A percentile compares a stretch with the other conserved stretches of the same genome.
These are phyloP conservation scores for Kodamaea sagamina DNA, from an alignment of 805 yeast species.

Conservation along the genomic window DNA sequence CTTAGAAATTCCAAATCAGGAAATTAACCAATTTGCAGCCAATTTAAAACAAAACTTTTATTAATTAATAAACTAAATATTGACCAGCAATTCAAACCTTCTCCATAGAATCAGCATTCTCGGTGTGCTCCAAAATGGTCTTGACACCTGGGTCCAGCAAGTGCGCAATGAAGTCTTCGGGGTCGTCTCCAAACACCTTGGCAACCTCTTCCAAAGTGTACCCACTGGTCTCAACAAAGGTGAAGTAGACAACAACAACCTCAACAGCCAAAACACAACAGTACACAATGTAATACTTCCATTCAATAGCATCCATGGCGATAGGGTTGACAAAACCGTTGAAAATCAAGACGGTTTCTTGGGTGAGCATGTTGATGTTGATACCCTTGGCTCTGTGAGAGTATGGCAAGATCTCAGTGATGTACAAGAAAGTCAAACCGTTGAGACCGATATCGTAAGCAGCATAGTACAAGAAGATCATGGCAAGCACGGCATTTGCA, in stretches of 20 bases:
- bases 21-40: no score
- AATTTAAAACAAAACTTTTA: no score
- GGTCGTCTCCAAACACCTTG: constrained; percentile 32
- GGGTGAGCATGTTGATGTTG: constrained; percentile 31
- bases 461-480: constrained; percentile 26
- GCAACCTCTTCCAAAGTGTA: constrained; percentile 41
- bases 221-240: constrained; percentile 42
- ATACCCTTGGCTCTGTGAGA: constrained; percentile 45
- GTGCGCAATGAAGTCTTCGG: background rate
- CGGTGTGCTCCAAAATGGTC: background rate
- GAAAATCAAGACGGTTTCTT: constrained; percentile 35
- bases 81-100: no score
- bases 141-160: background rate
- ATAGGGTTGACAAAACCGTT: constrained; percentile 14
- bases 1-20: no score
- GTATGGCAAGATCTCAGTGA: constrained; percentile 24
- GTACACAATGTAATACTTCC: constrained; percentile 15
- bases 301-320: constrained; percentile 26
- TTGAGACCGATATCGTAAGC: constrained; percentile 21
- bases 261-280: constrained; percentile 23
- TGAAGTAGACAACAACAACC: constrained; percentile 28
- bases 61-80: no score
- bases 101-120: background rate
- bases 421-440: constrained; percentile 10
- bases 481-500: constrained; percentile 26